Base-by-base conservation (phyloP, 305 asterid genomes). In the Fraxinus ornus region DNA sequence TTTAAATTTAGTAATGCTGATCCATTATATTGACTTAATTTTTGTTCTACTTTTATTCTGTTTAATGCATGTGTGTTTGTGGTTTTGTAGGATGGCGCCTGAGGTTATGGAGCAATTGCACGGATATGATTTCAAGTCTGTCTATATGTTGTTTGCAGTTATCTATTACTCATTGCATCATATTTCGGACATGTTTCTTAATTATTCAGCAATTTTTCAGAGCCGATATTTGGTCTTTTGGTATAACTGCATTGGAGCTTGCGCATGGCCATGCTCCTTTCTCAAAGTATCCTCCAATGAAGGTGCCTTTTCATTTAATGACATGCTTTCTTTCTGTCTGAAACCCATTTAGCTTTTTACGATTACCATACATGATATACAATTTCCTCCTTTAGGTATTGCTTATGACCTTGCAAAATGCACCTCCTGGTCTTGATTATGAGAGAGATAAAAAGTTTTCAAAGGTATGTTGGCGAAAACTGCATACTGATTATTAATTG, bases 241-340 rank as follows among this genome's bases (percentile, higher is more conserved):
- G 99, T 78, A 97, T 97, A 86, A 97, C 98, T 84, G 98, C 97
- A 49, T 87, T 97, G 91, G 99, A 97, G 92, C 98, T 96, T 82
- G 99, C 98, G 12, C 99, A 95, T 55, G 99, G 99, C 75, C 99
- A 95, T 88, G 99, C 99, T 75, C 99, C 99, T 82, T 95, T 95
- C 89, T 95, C 99, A 72, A 95, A 94, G 90, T 94, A 90, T 89
- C 98, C 99, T 86, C 98, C 99, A 75, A 94, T 96, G 96, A 96
- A 96, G 98, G 99, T 96, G 80, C 82, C 73, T 68, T 47, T 55
- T 49, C 71, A 81, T 49, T 66, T 35, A 39, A 49, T 15, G 33
- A 78, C 49, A 44, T 78, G 66, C 47, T 49, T 64, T 74, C 47
- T 17, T 79, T 80, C 76, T 35, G 17, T 68, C 9, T 47, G 55